Evolutionary conservation across 129 eudicot species (phyloP).

Genomic region (Flaveria linearis): DNA sequence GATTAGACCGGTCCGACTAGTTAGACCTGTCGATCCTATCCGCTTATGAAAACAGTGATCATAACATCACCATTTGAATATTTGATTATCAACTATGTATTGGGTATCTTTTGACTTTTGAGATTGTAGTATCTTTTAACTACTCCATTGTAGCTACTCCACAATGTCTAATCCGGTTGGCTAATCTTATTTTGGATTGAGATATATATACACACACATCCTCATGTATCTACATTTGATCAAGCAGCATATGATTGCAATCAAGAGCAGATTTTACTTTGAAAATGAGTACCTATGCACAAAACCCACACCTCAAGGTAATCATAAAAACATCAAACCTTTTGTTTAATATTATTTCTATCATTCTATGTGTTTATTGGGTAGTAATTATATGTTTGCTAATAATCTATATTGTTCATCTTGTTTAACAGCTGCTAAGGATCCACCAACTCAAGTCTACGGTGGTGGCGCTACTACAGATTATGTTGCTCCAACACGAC

Average conservation of each 20-base stretch:
- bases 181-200: background rate
- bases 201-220: background rate
- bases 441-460: slow-evolving; percentile 17
- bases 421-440: slow-evolving; percentile 22
- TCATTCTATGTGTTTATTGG: background rate
- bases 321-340: background rate
- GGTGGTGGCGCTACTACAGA: slow-evolving; percentile 31
- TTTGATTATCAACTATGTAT: background rate
- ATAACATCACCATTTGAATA: slow-evolving; percentile 3
- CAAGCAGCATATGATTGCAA: slow-evolving; percentile 7
- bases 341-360: background rate
- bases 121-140: slow-evolving; percentile 27
- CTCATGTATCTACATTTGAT: slow-evolving; percentile 6
- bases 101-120: background rate
- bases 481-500: slow-evolving; percentile 25
- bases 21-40: no score
- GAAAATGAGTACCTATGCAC: slow-evolving; percentile 38
- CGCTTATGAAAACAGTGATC: no score
- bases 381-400: background rate
- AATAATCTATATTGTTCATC: slow-evolving; percentile 3
- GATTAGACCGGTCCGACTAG: no score
- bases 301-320: slow-evolving; percentile 43
- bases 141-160: slow-evolving; percentile 45
- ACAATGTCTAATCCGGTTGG: slow-evolving; percentile 25
- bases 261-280: slow-evolving; percentile 21